Percentiles rank a stretch among this genome's conserved stretches.
These are phyloP conservation scores for Teratosphaeria epicoccoides DNA, from an alignment of 2,329 filamentous ascomycete genomes.

Conservation along the genomic window DNA sequence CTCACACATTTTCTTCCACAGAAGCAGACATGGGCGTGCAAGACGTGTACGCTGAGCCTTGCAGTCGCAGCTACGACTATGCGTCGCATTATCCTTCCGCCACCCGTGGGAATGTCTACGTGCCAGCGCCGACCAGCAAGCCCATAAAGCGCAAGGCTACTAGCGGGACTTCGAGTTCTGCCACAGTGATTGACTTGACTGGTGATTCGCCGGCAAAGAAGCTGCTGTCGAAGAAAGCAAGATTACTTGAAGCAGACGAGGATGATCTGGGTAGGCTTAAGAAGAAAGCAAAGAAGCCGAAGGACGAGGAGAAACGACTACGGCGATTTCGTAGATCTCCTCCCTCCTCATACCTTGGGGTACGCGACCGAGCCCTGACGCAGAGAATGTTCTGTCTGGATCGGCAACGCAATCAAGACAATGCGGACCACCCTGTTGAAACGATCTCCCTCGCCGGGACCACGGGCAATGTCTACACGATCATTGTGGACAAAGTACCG, in stretches of 20 bases:
- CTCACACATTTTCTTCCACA: neutral
- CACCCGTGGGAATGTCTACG: neutral
- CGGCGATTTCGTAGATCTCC: constrained; percentile 8
- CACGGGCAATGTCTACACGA: constrained; percentile 52
- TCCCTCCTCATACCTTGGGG: constrained; percentile 12
- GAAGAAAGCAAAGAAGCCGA: constrained; percentile 4
- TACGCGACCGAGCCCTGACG: constrained; percentile 14
- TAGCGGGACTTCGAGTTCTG: neutral
- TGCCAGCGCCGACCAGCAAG: neutral
- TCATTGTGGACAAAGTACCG: constrained; percentile 43
- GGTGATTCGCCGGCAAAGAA: constrained; percentile 7
- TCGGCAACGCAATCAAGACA: constrained; percentile 35
- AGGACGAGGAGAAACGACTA: constrained; percentile 19
- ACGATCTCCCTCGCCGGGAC: constrained; percentile 47
- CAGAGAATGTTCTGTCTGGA: constrained; percentile 46
- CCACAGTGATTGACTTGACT: constrained; percentile 6
- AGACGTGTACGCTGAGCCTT: neutral
- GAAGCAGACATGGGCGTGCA: neutral
- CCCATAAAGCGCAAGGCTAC: constrained; percentile 8
- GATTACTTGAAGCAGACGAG: neutral
- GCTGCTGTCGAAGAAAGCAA: neutral
- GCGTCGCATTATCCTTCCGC: neutral
- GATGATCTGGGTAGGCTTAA: constrained; percentile 6
- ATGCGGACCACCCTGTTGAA: constrained; percentile 40
- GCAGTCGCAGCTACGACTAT: neutral